These are phyloP conservation scores for peach (Prunus persica) DNA, from an alignment of 306 rosid genomes.

Conservation along the genomic window Prunus_persica_NCBIv2 NC_034012.1:8776501-8777000, in stretches of 20 bases:
- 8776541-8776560: constrained; percentile 38
- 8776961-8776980: constrained; percentile 41
- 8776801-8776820: neutral
- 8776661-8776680: constrained; percentile 6
- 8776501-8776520: constrained; percentile 39
- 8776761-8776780: too few species aligned
- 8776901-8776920: constrained; percentile 19
- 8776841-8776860: constrained; percentile 28
- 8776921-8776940: constrained; percentile 30
- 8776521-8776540: constrained; percentile 29
- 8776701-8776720: constrained; percentile 18
- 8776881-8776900: constrained; percentile 24
- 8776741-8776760: too few species aligned
- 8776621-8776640: constrained; percentile 37
- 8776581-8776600: constrained; percentile 30
- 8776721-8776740: too few species aligned
- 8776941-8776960: constrained; percentile 31
- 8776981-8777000: constrained; percentile 36
- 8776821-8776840: constrained; percentile 26
- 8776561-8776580: constrained; percentile 30
- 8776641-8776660: constrained; percentile 38
- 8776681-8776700: neutral
- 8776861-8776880: constrained; percentile 24
- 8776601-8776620: constrained; percentile 43
- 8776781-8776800: neutral